Conservation (phyloP, 2,329 filamentous ascomycete species). For the Amauroascus niger region DNA sequence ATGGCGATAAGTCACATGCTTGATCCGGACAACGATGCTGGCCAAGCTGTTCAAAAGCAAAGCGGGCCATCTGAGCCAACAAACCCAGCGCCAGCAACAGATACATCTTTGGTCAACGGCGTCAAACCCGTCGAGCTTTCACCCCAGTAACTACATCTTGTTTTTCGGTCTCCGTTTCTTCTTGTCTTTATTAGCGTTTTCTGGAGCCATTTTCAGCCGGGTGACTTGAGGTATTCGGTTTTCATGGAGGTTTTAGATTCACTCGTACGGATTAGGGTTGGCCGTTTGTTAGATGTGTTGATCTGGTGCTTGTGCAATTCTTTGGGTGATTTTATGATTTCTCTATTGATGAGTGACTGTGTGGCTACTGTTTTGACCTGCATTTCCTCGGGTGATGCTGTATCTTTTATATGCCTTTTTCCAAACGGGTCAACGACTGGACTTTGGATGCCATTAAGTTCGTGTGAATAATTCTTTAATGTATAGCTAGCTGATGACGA, state of each 20-base stretch:
- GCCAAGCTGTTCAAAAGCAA: not conserved
- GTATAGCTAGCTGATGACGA: not conserved
- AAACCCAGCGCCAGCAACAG: not conserved
- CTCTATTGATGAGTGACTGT: not conserved
- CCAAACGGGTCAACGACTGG: not conserved
- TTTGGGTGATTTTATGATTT: not conserved
- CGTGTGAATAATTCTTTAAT: slow-evolving; percentile 3
- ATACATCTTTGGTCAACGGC: not conserved
- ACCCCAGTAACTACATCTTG: not conserved
- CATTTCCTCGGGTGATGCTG: not conserved
- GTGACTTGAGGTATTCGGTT: not conserved
- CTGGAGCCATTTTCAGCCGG: not conserved
- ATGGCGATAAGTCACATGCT: slow-evolving; percentile 37
- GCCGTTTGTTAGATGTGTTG: slow-evolving; percentile 1
- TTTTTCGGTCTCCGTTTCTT: not conserved
- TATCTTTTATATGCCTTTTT: not conserved
- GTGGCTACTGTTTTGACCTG: not conserved
- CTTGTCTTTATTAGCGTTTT: slow-evolving; percentile 1
- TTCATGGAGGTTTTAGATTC: slow-evolving; percentile 6
- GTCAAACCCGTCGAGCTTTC: not conserved
- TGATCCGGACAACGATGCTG: not conserved
- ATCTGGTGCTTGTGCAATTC: slow-evolving; percentile 5
- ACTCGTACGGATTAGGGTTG: not conserved
- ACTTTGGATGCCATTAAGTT: not conserved
- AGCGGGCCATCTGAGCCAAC: not conserved